Conservation (phyloP, 2,329 filamentous ascomycete species). For the Penicillium sclerotiorum region DNA sequence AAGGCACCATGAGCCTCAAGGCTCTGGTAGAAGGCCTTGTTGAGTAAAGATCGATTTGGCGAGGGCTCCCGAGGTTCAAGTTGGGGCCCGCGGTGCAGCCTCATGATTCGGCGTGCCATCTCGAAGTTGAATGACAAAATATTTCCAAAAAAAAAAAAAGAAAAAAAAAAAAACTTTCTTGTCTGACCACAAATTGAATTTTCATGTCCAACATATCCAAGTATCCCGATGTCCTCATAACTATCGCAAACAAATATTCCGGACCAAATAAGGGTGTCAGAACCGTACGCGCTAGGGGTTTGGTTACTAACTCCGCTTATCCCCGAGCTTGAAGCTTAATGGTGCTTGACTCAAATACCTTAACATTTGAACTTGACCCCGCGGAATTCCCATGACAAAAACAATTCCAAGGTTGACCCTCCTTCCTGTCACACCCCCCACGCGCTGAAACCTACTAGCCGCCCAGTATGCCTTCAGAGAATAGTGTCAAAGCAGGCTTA, state of each 20-base stretch:
- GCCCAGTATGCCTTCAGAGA: slow-evolving; percentile 19
- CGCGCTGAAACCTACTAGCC: background rate
- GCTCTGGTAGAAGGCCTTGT: background rate
- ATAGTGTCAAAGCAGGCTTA: slow-evolving; percentile 20
- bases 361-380: background rate
- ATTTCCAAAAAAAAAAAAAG: too few relatives aligned
- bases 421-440: background rate
- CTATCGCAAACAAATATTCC: too few relatives aligned
- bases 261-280: too few relatives aligned
- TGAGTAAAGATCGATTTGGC: background rate
- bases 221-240: too few relatives aligned
- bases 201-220: too few relatives aligned
- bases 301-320: background rate
- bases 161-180: too few relatives aligned
- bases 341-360: too few relatives aligned
- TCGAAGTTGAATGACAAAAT: too few relatives aligned
- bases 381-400: too few relatives aligned
- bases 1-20: slow-evolving; percentile 7
- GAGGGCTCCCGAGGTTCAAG: too few relatives aligned
- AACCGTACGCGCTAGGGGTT: background rate
- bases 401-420: background rate
- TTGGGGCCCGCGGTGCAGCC: background rate
- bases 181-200: too few relatives aligned
- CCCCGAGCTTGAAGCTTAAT: too few relatives aligned
- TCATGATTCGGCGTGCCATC: background rate